phyloP scores from a whole-genome alignment of 352 stramenopile genomes.

The Elongisporangium prolatum region DNA sequence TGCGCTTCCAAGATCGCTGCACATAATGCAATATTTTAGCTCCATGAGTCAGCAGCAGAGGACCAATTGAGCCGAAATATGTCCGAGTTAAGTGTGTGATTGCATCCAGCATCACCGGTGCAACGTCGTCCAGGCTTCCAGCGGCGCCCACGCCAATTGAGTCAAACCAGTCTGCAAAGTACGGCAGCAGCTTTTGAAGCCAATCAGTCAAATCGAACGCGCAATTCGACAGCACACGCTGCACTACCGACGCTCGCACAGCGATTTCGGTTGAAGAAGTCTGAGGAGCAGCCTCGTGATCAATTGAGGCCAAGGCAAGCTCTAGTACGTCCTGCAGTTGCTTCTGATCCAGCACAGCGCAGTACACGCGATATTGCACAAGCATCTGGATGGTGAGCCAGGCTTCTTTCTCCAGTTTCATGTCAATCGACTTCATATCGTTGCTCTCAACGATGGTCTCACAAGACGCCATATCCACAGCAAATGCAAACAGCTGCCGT shows the following conservation, averaged over 20 bases:
- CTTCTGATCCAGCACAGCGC: slow-evolving; percentile 42
- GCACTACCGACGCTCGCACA: slow-evolving; percentile 31
- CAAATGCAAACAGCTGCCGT: slow-evolving; percentile 51
- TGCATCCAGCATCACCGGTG: slow-evolving; percentile 43
- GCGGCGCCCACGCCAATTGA: slow-evolving; percentile 8
- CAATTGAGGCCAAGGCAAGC: slow-evolving; percentile 44
- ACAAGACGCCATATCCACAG: slow-evolving; percentile 24
- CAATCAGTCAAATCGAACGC: slow-evolving; percentile 54
- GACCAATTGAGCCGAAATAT: slow-evolving; percentile 40
- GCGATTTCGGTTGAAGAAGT: slow-evolving; percentile 9
- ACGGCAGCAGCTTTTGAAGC: slow-evolving; percentile 32
- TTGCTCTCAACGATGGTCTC: slow-evolving; percentile 12
- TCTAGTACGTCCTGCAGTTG: slow-evolving; percentile 54
- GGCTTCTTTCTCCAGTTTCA: slow-evolving; percentile 55
- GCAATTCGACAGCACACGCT: slow-evolving; percentile 46
- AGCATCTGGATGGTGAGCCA: slow-evolving; percentile 60
- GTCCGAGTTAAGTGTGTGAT: slow-evolving; percentile 38
- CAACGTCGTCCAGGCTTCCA: slow-evolving; percentile 22
- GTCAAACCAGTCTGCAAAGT: slow-evolving; percentile 51
- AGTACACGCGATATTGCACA: slow-evolving; percentile 64
- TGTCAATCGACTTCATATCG: background rate
- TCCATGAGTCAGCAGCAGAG: slow-evolving; percentile 31
- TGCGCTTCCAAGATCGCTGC: slow-evolving; percentile 47
- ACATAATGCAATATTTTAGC: slow-evolving; percentile 56
- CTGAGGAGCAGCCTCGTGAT: slow-evolving; percentile 16